A percentile compares a stretch with the other conserved stretches of the same genome.
phyloP scores from a whole-genome alignment of 2,329 filamentous ascomycete genomes.

The Phyllosticta capitalensis region DNA sequence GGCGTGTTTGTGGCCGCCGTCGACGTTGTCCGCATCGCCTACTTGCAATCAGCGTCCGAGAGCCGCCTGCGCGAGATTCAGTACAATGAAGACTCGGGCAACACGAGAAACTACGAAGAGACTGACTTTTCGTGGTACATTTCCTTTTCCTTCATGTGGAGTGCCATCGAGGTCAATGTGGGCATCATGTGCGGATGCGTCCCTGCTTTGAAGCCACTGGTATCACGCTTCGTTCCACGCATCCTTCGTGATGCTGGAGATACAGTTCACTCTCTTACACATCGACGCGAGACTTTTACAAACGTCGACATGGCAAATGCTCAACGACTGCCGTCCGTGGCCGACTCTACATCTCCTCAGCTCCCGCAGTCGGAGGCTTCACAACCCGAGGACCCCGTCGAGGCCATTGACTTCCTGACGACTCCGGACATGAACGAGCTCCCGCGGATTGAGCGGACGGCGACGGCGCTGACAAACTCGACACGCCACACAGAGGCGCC shows the following conservation, averaged over 20 bases:
- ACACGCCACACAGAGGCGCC: slow-evolving; percentile 25
- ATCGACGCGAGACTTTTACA: slow-evolving; percentile 20
- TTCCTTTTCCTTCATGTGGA: slow-evolving; percentile 86
- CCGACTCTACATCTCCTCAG: background rate
- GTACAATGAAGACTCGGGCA: slow-evolving; percentile 19
- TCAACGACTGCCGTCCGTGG: slow-evolving; percentile 9
- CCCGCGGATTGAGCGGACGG: slow-evolving; percentile 25
- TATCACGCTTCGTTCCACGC: slow-evolving; percentile 51
- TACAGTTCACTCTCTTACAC: slow-evolving; percentile 14
- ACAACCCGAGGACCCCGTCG: slow-evolving; percentile 23
- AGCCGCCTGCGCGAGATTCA: slow-evolving; percentile 36
- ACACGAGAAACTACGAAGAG: slow-evolving; percentile 29
- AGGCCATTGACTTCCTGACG: slow-evolving; percentile 46
- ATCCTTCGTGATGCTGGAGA: slow-evolving; percentile 41
- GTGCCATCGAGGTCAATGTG: slow-evolving; percentile 79
- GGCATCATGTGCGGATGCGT: slow-evolving; percentile 87
- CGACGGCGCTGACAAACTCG: slow-evolving; percentile 28
- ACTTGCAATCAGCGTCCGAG: slow-evolving; percentile 63
- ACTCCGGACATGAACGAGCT: slow-evolving; percentile 35
- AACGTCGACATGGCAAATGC: slow-evolving; percentile 6
- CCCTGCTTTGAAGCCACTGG: slow-evolving; percentile 81
- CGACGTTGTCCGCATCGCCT: slow-evolving; percentile 82
- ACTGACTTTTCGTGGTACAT: slow-evolving; percentile 60
- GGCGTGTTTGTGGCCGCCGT: slow-evolving; percentile 82
- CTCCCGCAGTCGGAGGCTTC: background rate